phyloP scores from a whole-genome alignment of 129 eudicot species.

The Pulicaria dysenterica region DNA sequence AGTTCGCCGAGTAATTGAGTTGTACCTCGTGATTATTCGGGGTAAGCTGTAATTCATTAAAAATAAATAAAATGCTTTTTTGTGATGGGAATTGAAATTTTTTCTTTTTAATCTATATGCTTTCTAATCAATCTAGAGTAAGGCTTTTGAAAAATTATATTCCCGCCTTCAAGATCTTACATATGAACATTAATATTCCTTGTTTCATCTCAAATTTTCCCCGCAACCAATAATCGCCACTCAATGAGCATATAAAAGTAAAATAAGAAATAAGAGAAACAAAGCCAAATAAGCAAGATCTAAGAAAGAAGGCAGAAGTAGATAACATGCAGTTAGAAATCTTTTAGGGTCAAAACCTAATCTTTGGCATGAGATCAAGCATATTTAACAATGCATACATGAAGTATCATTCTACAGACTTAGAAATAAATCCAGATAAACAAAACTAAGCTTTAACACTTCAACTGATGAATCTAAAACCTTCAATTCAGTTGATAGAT shows the following conservation, averaged over 20 bases:
- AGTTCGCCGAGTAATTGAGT: constrained; percentile 1
- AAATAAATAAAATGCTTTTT: neutral
- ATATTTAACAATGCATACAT: constrained; percentile 1
- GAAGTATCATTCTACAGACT: neutral
- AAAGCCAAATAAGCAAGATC: neutral
- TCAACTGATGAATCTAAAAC: constrained; percentile 28
- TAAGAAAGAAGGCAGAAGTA: neutral
- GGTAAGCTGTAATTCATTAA: constrained; percentile 18
- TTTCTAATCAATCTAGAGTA: too few species aligned
- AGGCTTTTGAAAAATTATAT: neutral
- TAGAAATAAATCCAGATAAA: constrained; percentile 15
- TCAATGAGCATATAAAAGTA: neutral
- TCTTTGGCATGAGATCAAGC: neutral
- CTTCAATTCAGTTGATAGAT: constrained; percentile 8
- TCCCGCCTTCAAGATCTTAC: neutral
- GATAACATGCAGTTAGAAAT: neutral
- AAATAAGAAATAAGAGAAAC: neutral
- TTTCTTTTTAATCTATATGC: too few species aligned
- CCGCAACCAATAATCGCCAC: neutral
- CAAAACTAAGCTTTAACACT: constrained; percentile 1
- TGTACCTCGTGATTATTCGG: constrained; percentile 22
- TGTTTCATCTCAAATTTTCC: neutral
- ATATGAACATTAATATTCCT: neutral
- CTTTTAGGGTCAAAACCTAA: neutral
- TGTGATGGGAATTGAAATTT: neutral